phyloP scores from a whole-genome alignment of 2,329 filamentous ascomycete genomes.

The Fusarium fracticaudum region DNA sequence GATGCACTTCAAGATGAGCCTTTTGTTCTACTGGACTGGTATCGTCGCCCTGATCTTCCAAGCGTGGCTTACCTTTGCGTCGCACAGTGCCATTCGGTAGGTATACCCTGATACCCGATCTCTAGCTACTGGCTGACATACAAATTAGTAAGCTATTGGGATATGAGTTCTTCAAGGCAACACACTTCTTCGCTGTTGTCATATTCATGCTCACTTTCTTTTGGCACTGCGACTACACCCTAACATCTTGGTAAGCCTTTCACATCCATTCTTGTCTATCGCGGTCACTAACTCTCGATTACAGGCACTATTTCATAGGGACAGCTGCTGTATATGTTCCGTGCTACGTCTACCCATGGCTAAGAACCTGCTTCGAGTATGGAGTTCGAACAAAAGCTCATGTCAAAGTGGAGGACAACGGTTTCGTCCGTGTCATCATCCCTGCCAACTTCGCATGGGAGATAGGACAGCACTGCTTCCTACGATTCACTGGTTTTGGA shows the following conservation, averaged over 20 bases:
- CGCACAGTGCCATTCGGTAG: neutral
- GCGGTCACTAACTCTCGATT: rapidly evolving
- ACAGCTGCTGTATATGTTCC: neutral
- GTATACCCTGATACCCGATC: rapidly evolving
- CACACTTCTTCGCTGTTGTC: neutral
- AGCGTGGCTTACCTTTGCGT: neutral
- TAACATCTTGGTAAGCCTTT: neutral
- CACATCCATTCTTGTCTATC: rapidly evolving
- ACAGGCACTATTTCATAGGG: neutral
- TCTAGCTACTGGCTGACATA: neutral
- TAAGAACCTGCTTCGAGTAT: neutral
- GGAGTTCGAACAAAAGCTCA: neutral
- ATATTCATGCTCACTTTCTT: neutral
- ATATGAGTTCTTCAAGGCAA: neutral
- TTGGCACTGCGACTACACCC: neutral
- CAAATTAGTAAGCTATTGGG: neutral
- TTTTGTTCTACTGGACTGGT: neutral
- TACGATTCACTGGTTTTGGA: neutral
- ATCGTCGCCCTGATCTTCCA: neutral
- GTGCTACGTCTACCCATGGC: neutral
- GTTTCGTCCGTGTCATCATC: neutral
- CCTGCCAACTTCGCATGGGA: neutral
- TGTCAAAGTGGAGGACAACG: neutral
- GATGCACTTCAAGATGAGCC: neutral
- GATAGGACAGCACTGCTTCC: neutral